Conservation (phyloP, 345 rosid species). For the Citrus cavaleriei region DNA sequence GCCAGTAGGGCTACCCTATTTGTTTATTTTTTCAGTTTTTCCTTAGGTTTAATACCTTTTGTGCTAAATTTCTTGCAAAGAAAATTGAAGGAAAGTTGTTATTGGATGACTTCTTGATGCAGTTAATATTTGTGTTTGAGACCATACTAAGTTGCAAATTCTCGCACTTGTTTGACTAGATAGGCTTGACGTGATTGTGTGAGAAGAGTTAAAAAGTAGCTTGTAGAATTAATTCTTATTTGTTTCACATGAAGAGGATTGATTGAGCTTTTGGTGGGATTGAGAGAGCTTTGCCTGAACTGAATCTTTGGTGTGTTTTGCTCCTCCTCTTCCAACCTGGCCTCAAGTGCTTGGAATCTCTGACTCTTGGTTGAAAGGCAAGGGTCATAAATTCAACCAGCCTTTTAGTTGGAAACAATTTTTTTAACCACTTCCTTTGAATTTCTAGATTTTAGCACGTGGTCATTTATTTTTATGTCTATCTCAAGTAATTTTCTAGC, state of each 20-base stretch:
- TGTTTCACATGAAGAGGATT: not conserved
- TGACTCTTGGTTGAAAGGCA: not conserved
- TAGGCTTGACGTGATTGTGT: not conserved
- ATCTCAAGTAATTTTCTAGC: not conserved
- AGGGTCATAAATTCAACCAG: not conserved
- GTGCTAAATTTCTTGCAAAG: not conserved
- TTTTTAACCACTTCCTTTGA: not conserved
- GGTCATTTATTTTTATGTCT: not conserved
- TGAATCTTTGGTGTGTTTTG: not conserved
- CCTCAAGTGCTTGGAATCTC: not conserved
- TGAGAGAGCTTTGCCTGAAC: not conserved
- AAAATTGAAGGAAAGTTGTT: not conserved
- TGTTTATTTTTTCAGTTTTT: not conserved
- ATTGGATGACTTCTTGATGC: not conserved
- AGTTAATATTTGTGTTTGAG: not conserved
- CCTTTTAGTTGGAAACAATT: not conserved
- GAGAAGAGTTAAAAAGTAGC: not conserved
- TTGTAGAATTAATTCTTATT: not conserved
- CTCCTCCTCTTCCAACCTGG: not conserved
- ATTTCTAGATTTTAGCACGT: not conserved
- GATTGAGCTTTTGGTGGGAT: not conserved
- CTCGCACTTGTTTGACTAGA: not conserved
- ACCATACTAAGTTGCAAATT: not conserved
- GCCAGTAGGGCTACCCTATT: not conserved
- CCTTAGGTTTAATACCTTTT: not conserved